Evolutionary conservation across 140 eudicot genomes (phyloP), one percentile per base, ranked within the genome.

Genomic region (Oenanthe javanica): DNA sequence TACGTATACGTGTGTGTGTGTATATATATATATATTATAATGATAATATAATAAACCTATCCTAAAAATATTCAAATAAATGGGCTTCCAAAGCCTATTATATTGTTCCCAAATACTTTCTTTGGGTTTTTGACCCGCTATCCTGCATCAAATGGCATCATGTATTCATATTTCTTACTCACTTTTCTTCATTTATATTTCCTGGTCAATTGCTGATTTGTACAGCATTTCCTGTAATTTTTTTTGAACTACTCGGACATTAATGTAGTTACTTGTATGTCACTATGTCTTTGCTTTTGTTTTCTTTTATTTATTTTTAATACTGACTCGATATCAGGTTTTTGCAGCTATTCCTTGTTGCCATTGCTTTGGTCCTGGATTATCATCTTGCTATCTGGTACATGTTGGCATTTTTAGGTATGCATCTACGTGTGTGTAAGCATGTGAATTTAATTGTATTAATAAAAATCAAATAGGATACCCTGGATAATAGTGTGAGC

Each of bases 321-420:
- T 31, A 27, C 16, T 87, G 83, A 79, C 66, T 7, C 79, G 50
- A 31, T 81, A 76, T 72, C 51, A 36, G 78, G 38, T 55, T 84
- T 83, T 42, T 84, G n/a, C 91, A 92, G 98, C 72, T 87, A 82
- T 93, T 93, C 84, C 93, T 93, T 71, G 87, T 84, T 66, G 91
- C 89, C 76, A 77, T 94, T 76, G 87, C 98, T 48, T 85, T 87
- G 73, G 76, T 87, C 54, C 25, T 90, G 90, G 98, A 94, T 83
- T 90, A 87, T 82, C 97, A 94, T 84, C 81, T 94, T 84, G 90
- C 97, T 66, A 86, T 92, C 80, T 94, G 98, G 98, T 92, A 86
- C 87, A 85, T 87, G 57, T 25, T 89, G 76, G 83, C 88, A 49
- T 94, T 90, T 86, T 81, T 89, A 80, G 97, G 98, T 94, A 94